Evolutionary conservation across 305 asterid genomes (phyloP).

Genomic region (Fraxinus sp.): DNA sequence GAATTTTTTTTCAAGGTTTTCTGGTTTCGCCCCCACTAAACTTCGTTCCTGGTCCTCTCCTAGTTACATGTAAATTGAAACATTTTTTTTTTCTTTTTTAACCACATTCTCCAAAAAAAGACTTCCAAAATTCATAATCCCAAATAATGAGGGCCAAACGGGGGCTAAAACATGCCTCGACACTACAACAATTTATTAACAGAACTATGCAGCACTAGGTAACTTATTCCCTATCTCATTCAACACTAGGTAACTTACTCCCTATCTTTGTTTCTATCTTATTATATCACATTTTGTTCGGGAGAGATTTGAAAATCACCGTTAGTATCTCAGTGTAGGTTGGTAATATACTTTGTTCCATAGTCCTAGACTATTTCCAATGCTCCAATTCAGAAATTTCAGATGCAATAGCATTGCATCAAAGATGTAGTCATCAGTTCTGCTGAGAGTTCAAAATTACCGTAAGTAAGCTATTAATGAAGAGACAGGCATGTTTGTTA

Average conservation of each 20-base stretch:
- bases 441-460: not conserved
- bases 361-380: not conserved
- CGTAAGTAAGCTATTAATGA: not conserved
- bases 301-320: not conserved
- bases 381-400: not conserved
- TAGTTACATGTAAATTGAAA: too few species aligned
- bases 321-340: not conserved
- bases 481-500: not conserved
- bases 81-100: too few species aligned
- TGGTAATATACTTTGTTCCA: not conserved
- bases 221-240: not conserved
- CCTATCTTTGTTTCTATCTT: not conserved
- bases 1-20: too few species aligned
- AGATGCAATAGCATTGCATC: not conserved
- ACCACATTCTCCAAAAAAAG: too few species aligned
- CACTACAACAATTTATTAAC: not conserved
- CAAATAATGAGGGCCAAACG: too few species aligned
- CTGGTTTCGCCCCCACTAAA: too few species aligned
- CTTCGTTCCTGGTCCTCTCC: too few species aligned
- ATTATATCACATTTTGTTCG: not conserved
- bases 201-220: not conserved
- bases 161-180: not conserved
- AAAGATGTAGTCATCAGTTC: not conserved
- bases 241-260: not conserved
- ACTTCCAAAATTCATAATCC: too few species aligned